Conservation (phyloP, 2,329 filamentous ascomycete species). For the Sporothrix sp. region DNA sequence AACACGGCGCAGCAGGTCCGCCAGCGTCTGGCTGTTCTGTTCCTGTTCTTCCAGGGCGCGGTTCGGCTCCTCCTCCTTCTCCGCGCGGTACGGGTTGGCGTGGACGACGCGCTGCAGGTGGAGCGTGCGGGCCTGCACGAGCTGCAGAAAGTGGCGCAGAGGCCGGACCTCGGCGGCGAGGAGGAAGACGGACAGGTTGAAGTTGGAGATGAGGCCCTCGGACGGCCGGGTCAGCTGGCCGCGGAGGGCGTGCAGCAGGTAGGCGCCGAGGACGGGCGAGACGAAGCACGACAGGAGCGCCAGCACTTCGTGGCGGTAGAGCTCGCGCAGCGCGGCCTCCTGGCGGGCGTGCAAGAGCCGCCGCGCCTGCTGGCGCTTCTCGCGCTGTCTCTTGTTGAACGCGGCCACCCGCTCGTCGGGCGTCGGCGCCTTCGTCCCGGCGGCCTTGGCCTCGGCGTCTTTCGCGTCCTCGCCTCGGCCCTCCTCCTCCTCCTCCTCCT, state of each 20-base stretch:
- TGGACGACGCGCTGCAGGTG: conserved; percentile 68
- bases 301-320: conserved; percentile 63
- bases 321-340: conserved; percentile 44
- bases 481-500: conserved; percentile 22
- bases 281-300: conserved; percentile 72
- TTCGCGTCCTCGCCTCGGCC: not conserved
- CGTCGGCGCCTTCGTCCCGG: not conserved
- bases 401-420: conserved; percentile 2
- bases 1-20: conserved; percentile 54
- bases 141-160: conserved; percentile 67
- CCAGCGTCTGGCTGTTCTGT: conserved; percentile 33
- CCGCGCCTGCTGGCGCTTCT: conserved; percentile 20
- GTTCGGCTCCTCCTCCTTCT: conserved; percentile 25
- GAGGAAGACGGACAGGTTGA: conserved; percentile 85
- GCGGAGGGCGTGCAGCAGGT: conserved; percentile 71
- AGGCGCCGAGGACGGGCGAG: conserved; percentile 70
- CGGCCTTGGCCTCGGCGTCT: not conserved
- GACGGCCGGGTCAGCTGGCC: conserved; percentile 72
- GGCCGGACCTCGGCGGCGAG: conserved; percentile 80
- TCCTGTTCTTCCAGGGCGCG: too few relatives aligned
- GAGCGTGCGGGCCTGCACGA: conserved; percentile 69
- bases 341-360: conserved; percentile 12
- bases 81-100: conserved; percentile 34
- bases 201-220: conserved; percentile 81
- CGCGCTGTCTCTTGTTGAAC: conserved; percentile 9